phyloP scores from a whole-genome alignment of 148 eudicot species.

The Fagopyrum homotropicum region DNA sequence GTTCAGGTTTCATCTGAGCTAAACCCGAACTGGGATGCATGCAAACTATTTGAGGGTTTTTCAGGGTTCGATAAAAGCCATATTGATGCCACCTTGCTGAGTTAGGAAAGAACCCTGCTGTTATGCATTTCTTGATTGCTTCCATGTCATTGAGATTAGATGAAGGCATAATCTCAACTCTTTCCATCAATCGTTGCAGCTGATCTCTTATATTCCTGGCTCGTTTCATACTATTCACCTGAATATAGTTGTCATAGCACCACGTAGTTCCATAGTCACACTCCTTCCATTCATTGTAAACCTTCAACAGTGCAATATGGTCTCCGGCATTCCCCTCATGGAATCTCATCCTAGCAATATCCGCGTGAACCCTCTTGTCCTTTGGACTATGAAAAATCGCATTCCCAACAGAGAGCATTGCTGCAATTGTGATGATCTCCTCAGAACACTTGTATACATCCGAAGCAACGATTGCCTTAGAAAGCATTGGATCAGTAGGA shows the following conservation, averaged over 20 bases:
- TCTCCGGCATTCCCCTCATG: background rate
- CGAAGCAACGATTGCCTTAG: slow-evolving; percentile 55
- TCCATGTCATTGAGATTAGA: slow-evolving; percentile 12
- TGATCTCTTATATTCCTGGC: slow-evolving; percentile 83
- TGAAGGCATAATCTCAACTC: slow-evolving; percentile 59
- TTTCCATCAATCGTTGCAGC: slow-evolving; percentile 61
- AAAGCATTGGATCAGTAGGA: slow-evolving; percentile 64
- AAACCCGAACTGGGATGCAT: slow-evolving; percentile 81
- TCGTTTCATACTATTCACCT: slow-evolving; percentile 76
- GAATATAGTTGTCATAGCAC: slow-evolving; percentile 58
- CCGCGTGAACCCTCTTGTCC: background rate
- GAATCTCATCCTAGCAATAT: background rate
- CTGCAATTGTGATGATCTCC: slow-evolving; percentile 52
- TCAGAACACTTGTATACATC: slow-evolving; percentile 46
- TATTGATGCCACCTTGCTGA: background rate
- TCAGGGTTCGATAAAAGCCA: background rate
- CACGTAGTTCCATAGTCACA: slow-evolving; percentile 44
- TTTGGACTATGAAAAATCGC: slow-evolving; percentile 29
- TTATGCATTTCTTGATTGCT: background rate
- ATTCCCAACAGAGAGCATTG: slow-evolving; percentile 65
- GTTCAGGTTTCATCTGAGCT: slow-evolving; percentile 50
- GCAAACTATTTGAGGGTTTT: slow-evolving; percentile 20
- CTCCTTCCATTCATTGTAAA: slow-evolving; percentile 59
- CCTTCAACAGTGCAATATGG: slow-evolving; percentile 20
- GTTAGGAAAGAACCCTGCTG: background rate